Evolutionary conservation across 75 land plant genomes (phyloP).

Genomic region (Pinus tabuliformis): DNA sequence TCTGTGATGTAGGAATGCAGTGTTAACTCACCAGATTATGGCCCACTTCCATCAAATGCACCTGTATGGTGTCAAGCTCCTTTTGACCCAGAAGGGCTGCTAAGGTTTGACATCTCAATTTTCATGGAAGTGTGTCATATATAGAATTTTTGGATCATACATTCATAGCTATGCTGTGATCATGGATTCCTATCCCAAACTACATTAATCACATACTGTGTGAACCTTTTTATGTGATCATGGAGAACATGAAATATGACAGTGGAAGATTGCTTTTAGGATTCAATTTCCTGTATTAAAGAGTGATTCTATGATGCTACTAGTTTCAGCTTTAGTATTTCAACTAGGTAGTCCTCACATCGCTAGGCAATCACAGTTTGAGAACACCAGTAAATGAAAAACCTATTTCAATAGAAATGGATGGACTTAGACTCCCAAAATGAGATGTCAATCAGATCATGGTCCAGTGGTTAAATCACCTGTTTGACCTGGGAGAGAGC

Average conservation of each 20-base stretch:
- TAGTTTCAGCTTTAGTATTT: background rate
- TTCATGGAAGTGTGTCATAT: too few relatives aligned
- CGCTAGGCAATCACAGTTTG: too few relatives aligned
- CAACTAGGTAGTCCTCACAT: background rate
- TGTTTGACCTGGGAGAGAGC: too few relatives aligned
- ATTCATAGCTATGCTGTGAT: background rate
- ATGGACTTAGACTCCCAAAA: too few relatives aligned
- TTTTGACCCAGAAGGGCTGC: slow-evolving; percentile 87
- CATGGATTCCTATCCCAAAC: background rate
- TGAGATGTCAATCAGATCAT: too few relatives aligned
- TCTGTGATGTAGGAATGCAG: slow-evolving; percentile 3
- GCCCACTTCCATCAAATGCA: slow-evolving; percentile 44
- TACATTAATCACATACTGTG: too few relatives aligned
- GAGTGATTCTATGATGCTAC: background rate
- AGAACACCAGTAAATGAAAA: too few relatives aligned
- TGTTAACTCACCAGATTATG: slow-evolving; percentile 78
- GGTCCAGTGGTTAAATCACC: too few relatives aligned
- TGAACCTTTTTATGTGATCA: too few relatives aligned
- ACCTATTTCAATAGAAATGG: too few relatives aligned
- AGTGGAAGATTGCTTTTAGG: background rate
- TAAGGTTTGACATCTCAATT: slow-evolving; percentile 44
- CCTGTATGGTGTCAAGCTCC: slow-evolving; percentile 55
- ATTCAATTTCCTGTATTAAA: background rate
- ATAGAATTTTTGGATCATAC: background rate
- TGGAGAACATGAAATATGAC: too few relatives aligned